A percentile compares a stretch with the other conserved stretches of the same genome.
These are phyloP conservation scores for Sporothrix brasiliensis DNA, from an alignment of 2,329 filamentous ascomycete genomes.

Conservation along the genomic window DNA sequence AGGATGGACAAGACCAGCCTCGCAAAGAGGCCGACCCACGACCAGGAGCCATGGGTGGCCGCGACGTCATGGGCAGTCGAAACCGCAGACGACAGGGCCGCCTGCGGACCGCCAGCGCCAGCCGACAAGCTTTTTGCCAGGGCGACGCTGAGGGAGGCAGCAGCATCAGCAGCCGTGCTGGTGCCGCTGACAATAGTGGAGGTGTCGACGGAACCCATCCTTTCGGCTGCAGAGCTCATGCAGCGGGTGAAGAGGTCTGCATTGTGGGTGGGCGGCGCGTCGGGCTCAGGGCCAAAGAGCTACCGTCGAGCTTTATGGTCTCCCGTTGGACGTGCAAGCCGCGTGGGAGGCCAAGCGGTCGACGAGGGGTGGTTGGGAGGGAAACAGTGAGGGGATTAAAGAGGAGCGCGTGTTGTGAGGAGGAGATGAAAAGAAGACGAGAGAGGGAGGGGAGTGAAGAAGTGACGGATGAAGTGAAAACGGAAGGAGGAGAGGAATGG, in stretches of 20 bases:
- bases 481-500: background rate
- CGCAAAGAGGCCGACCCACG: constrained; percentile 62
- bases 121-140: constrained; percentile 39
- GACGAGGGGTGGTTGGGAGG: background rate
- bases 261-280: constrained; percentile 29
- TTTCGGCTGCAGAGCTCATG: constrained; percentile 34
- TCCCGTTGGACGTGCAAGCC: constrained; percentile 3
- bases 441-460: background rate
- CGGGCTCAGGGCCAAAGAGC: constrained; percentile 7
- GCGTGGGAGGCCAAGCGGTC: constrained; percentile 9
- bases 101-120: constrained; percentile 35
- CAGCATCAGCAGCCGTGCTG: constrained; percentile 30
- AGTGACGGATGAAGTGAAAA: background rate
- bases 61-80: constrained; percentile 45
- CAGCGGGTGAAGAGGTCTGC: constrained; percentile 27
- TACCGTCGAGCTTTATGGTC: constrained; percentile 10
- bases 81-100: constrained; percentile 47
- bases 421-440: background rate
- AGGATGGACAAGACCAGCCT: constrained; percentile 58
- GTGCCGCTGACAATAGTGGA: constrained; percentile 10
- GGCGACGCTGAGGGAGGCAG: constrained; percentile 33
- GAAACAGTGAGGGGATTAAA: background rate
- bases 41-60: constrained; percentile 48
- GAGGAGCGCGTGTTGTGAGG: background rate
- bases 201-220: constrained; percentile 31